Evolutionary conservation across 2,329 filamentous ascomycete species (phyloP).

Genomic region (Keithomyces neogunnii): DNA sequence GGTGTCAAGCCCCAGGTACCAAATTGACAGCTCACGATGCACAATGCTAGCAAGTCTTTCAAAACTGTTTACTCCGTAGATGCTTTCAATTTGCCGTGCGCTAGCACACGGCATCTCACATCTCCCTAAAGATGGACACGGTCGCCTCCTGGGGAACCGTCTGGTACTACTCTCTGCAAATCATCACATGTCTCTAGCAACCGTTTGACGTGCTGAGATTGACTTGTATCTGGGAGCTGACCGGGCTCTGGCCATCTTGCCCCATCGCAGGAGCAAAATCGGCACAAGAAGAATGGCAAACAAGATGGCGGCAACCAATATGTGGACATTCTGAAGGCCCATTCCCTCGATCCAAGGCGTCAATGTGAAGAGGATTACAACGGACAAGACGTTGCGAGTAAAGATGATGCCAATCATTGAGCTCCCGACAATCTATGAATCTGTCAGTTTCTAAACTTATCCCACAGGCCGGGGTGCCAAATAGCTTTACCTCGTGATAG

Average conservation of each 20-base stretch:
- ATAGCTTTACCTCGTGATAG: background rate
- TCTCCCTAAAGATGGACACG: too few relatives aligned
- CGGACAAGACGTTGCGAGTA: conserved; percentile 6
- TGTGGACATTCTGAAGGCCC: conserved; percentile 1
- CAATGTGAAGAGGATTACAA: background rate
- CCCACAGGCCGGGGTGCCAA: background rate
- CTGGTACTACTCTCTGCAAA: too few relatives aligned
- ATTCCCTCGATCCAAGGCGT: background rate
- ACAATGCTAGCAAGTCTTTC: too few relatives aligned
- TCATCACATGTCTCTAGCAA: too few relatives aligned
- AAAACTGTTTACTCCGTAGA: too few relatives aligned
- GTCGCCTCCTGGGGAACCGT: too few relatives aligned
- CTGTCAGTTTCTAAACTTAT: background rate
- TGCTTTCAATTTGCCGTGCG: too few relatives aligned
- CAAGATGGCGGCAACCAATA: conserved; percentile 7
- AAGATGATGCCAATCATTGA: conserved; percentile 11
- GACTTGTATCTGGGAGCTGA: too few relatives aligned
- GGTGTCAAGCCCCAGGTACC: too few relatives aligned
- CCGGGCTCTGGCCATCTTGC: conserved; percentile 2
- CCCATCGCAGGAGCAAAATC: conserved; percentile 8
- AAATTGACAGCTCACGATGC: too few relatives aligned
- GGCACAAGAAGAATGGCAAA: conserved; percentile 7
- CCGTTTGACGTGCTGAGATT: too few relatives aligned
- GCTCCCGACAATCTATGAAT: background rate
- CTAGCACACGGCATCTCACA: too few relatives aligned